Percentiles rank a stretch among this genome's conserved stretches.
Conservation (phyloP, 805 yeast species). For the Komagataella pseudopastoris region DNA sequence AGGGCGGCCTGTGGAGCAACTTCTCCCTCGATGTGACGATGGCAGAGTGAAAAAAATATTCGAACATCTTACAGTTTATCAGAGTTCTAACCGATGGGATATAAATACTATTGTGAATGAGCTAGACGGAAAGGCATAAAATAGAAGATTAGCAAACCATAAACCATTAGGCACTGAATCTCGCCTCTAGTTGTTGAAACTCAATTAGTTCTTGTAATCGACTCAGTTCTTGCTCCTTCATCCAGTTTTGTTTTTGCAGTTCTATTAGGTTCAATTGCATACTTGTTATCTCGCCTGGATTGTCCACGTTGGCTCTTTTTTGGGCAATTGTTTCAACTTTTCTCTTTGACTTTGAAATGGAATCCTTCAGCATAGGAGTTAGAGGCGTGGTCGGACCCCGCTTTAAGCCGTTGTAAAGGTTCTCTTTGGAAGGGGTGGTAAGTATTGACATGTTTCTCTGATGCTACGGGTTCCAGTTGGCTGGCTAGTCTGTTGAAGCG, state of each 20-base stretch:
- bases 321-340: not conserved
- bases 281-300: not conserved
- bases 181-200: not conserved
- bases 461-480: not conserved
- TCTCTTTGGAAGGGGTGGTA: not conserved
- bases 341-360: not conserved
- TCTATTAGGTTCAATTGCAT: not conserved
- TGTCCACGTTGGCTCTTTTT: not conserved
- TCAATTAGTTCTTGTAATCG: not conserved
- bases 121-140: not conserved
- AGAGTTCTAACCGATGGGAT: not conserved
- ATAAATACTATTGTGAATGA: not conserved
- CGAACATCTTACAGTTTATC: slow-evolving; percentile 1
- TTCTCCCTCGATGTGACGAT: slow-evolving; percentile 22
- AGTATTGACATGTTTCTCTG: not conserved
- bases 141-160: not conserved
- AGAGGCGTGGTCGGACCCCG: not conserved
- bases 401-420: not conserved
- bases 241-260: not conserved
- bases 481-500: not conserved
- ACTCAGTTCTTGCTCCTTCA: not conserved
- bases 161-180: not conserved
- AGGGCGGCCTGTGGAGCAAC: slow-evolving; percentile 8
- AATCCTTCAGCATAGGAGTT: not conserved
- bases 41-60: slow-evolving; percentile 16